Percentiles rank a stretch among this genome's conserved stretches.
Evolutionary conservation across 2,329 filamentous ascomycete genomes (phyloP).

Genomic region (Xenosphaeropsis pyriputrescens): DNA sequence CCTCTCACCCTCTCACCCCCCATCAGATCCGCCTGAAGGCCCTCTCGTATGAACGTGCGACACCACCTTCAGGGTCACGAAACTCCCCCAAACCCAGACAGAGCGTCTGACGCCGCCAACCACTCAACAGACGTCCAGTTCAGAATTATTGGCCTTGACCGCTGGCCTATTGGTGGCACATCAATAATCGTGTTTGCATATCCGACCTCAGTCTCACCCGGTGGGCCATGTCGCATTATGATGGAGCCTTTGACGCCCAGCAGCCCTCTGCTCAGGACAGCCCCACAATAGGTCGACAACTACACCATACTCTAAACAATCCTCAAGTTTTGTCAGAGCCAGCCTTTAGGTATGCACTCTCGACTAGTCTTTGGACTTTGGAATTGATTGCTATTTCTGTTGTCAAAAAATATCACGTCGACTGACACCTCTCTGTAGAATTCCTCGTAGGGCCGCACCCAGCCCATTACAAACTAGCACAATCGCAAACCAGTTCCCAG

Average conservation of each 20-base stretch:
- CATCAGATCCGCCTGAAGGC: too few species aligned
- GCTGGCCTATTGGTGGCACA: not conserved
- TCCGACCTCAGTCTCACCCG: constrained; percentile 10
- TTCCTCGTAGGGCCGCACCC: constrained; percentile 17
- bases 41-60: constrained; percentile 1
- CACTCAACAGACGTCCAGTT: not conserved
- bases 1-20: too few species aligned
- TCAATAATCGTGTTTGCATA: constrained; percentile 6
- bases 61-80: not conserved
- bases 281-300: constrained; percentile 3
- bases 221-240: constrained; percentile 16
- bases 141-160: not conserved
- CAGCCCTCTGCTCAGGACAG: constrained; percentile 2
- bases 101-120: not conserved
- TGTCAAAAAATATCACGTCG: too few species aligned
- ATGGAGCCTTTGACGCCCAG: constrained; percentile 9
- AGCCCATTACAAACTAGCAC: constrained; percentile 19
- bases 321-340: constrained; percentile 3
- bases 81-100: not conserved
- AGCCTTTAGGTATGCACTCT: constrained; percentile 3
- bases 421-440: constrained; percentile 7
- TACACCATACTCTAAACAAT: constrained; percentile 5
- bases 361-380: too few species aligned
- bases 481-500: constrained; percentile 4
- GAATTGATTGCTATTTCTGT: too few species aligned